These are phyloP conservation scores for Exophiala sp. DNA, from an alignment of 2,329 filamentous ascomycete species.

Conservation along the genomic window DNA sequence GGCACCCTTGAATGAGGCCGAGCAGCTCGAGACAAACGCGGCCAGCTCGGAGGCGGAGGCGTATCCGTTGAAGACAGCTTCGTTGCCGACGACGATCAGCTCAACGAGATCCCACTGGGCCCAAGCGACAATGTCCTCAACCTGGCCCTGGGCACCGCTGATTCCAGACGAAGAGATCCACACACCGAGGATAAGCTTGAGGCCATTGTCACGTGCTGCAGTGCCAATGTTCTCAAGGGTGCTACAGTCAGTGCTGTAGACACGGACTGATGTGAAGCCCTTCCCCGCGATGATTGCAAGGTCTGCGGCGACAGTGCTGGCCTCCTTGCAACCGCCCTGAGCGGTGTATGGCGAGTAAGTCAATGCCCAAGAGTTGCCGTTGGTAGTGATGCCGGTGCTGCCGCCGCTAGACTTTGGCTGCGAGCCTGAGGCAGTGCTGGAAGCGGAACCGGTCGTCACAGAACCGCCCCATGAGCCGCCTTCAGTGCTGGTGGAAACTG, in stretches of 20 bases:
- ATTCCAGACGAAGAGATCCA: constrained; percentile 64
- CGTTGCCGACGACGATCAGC: constrained; percentile 83
- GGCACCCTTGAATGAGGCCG: constrained; percentile 53
- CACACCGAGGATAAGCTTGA: constrained; percentile 81
- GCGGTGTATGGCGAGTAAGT: constrained; percentile 71
- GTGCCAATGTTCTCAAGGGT: constrained; percentile 68
- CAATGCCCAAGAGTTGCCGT: constrained; percentile 58
- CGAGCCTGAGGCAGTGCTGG: constrained; percentile 17
- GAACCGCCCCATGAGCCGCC: constrained; percentile 5
- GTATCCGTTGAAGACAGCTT: constrained; percentile 73
- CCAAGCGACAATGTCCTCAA: constrained; percentile 66
- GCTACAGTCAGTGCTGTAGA: constrained; percentile 90
- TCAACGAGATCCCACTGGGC: constrained; percentile 68
- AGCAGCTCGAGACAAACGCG: constrained; percentile 62
- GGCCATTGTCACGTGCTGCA: constrained; percentile 58
- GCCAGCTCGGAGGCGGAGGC: constrained; percentile 60
- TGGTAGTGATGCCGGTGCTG: constrained; percentile 29
- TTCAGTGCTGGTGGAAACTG: constrained; percentile 3
- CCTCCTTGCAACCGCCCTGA: constrained; percentile 57
- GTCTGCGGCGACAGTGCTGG: constrained; percentile 53
- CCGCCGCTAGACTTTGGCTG: constrained; percentile 18
- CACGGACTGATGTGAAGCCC: constrained; percentile 66
- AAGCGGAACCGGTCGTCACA: constrained; percentile 1
- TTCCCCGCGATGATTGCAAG: constrained; percentile 56
- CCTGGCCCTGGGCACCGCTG: constrained; percentile 63